Conservation (phyloP, 1,139 yeast species). For the Saccharomyces hybrid region DNA sequence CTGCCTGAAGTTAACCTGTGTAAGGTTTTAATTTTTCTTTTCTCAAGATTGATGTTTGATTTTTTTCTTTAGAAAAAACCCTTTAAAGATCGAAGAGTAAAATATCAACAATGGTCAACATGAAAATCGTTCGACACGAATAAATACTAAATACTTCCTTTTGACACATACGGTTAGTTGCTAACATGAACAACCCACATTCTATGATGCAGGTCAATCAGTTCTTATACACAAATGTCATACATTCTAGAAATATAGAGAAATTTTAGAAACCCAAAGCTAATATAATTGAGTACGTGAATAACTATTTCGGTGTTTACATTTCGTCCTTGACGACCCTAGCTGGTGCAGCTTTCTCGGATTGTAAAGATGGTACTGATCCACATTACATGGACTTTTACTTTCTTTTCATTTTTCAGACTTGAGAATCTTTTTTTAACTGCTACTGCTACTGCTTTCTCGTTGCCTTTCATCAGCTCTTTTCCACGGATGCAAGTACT, state of each 20-base stretch:
- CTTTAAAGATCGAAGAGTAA: not conserved
- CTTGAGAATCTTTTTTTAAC: not conserved
- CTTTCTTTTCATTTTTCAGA: not conserved
- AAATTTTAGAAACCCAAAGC: not conserved
- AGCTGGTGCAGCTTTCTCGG: not conserved
- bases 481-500: constrained; percentile 23
- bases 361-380: not conserved
- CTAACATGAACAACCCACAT: not conserved
- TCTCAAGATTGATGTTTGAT: not conserved
- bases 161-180: not conserved
- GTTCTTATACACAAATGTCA: not conserved
- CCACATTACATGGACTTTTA: not conserved
- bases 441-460: not conserved
- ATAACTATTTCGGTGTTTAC: not conserved
- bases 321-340: not conserved
- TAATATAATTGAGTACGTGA: not conserved
- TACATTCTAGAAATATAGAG: not conserved
- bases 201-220: not conserved
- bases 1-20: not conserved
- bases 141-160: not conserved
- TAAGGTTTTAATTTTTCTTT: not conserved
- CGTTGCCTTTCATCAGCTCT: constrained; percentile 8
- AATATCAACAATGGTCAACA: not conserved
- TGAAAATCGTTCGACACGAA: not conserved
- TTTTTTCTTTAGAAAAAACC: not conserved